Evolutionary conservation across 768 basidiomycete genomes (phyloP), one percentile per base, ranked within the genome.

Genomic region (Tricholoma sp.): DNA sequence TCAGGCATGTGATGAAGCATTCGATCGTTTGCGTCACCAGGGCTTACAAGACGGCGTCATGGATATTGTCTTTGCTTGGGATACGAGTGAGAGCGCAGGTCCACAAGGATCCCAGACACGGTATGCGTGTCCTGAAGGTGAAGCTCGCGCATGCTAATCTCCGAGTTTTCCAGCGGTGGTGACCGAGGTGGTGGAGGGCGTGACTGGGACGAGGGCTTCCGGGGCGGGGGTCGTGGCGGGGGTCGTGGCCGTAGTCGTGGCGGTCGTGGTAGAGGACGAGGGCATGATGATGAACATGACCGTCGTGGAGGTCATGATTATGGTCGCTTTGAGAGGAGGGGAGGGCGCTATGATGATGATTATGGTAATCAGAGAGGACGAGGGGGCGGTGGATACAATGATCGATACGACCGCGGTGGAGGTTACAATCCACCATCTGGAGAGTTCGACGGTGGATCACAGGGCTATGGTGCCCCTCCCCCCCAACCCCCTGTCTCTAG

Each of bases 51-150:
- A 94, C 63, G 94, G 97, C 12, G 83, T 87, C 1, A 87, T 97
- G 83, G 91, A 95, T 54, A 86, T 98, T 45, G 75, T 82, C 0
- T 91, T 89, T 61, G 88, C 88, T 32, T 96, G 91, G 88, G 94
- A 98, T 56, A 76, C 80, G 11, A 78, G 74, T 6, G 85, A 86
- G 56, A 78, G 74, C 4, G 84, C 86, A 55, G 70, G 74, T 0
- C 74, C 78, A n/a, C 59, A 65, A 54, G 61, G 61, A 42, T 44
- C 52, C 1, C 62, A 61, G 42, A 59, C 54, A 11, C 59, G 68
- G 61, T 66, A 39, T 24, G 59, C 53, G 32, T 45, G 60, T 57
- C 57, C 45, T 44, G 24, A 32, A 34, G 12, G 13, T 18, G 10
- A 13, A 24, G 29, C 48, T n/a, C 45, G 44, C n/a, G 12, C 29